Percentiles rank a stretch among this genome's conserved stretches.
These are phyloP conservation scores for Neophaeococcomyces aloes DNA, from an alignment of 2,329 filamentous ascomycete genomes.

Conservation along the genomic window DNA sequence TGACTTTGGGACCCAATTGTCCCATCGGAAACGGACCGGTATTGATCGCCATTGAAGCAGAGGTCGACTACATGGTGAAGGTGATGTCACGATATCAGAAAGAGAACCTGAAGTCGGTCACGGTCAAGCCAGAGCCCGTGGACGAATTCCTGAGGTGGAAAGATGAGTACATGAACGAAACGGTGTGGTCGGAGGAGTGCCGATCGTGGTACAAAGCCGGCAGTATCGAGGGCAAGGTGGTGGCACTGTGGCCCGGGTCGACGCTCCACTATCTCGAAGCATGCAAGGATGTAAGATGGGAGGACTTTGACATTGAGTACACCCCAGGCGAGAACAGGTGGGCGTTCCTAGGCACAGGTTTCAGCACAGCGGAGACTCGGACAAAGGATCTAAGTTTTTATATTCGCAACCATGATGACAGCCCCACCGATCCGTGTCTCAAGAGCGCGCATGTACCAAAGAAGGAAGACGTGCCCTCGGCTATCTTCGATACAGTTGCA, in stretches of 20 bases:
- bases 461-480: too few relatives aligned
- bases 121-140: conserved; percentile 6
- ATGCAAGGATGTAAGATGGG: conserved; percentile 27
- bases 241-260: conserved; percentile 12
- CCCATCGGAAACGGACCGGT: conserved; percentile 22
- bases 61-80: conserved; percentile 12
- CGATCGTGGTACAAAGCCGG: conserved; percentile 1
- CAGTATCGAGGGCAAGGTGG: background rate
- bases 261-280: conserved; percentile 27
- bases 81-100: conserved; percentile 11
- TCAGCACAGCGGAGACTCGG: too few relatives aligned
- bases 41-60: conserved; percentile 10
- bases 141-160: conserved; percentile 9
- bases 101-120: conserved; percentile 11
- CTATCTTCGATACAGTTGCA: too few relatives aligned
- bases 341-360: too few relatives aligned
- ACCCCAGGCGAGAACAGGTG: too few relatives aligned
- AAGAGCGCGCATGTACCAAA: too few relatives aligned
- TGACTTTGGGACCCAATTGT: conserved; percentile 24
- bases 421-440: too few relatives aligned
- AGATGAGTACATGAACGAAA: conserved; percentile 10
- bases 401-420: too few relatives aligned
- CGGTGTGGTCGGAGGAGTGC: conserved; percentile 12
- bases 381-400: too few relatives aligned
- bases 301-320: conserved; percentile 29